Base-by-base conservation (phyloP, 1,284 basidiomycete species). In the Sanghuangporus weigelae region DNA sequence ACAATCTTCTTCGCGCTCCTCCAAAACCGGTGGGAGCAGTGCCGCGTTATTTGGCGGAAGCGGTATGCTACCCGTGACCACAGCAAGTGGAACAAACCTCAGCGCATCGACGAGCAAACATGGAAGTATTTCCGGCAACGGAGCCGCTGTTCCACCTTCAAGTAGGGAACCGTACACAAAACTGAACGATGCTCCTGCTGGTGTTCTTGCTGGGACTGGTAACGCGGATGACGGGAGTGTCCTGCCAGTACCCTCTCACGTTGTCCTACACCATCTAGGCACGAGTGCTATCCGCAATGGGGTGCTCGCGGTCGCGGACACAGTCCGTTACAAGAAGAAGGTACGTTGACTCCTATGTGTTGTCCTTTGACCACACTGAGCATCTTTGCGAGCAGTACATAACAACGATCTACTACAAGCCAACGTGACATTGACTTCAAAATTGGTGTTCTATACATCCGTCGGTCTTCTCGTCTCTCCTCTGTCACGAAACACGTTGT, bases 231-330 rank as follows among this genome's bases (percentile, higher is more conserved):
- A 99, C 73, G 93, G 89, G 69, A 92, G 90, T 51, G 94, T 99
- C 64, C 77, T 99, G 67, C 93, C 96, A 7, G 95, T 97, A 19
- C 95, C 95, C 21, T 93, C 90, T 61, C 96, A 98, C 76, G 95
- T 95, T 40, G 95, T 98, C 48, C 80, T 99, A 67, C 95, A 98
- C 69, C 97, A 99, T 75, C 77, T 99, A 64, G 95, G 95, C 66
- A 98, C 96, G 58, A 96, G 93, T 73, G 93, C 95, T 66, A 99
- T 99, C 71, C 85, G 90, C 74, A 94, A 96, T 73, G 95, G 95
- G 3, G 94, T 96, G 53, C 77, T 99, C 51, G 95, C 95, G 42
- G 95, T 98, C 1, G 96, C 92, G 14, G 95, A 89, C 60, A 98
- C 96, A 60, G 96, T 92, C 51, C 80, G 96, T 71, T 99, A 98